Percentiles rank a stretch among this genome's conserved stretches.
These are phyloP conservation scores for Kandelia obovata DNA, from an alignment of 345 rosid genomes.

Conservation along the genomic window DNA sequence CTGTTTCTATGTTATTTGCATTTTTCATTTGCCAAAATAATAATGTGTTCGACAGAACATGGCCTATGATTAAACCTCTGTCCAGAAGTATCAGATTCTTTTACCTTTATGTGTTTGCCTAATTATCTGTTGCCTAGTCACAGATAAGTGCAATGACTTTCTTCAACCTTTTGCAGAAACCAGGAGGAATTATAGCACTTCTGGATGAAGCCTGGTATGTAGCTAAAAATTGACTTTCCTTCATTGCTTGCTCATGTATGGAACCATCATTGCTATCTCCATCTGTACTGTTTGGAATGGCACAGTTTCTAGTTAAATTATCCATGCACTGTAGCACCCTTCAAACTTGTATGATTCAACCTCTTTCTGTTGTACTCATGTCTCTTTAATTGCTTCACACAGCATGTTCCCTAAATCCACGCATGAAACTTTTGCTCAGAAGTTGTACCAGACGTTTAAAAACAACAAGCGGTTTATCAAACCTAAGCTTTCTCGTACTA, in stretches of 20 bases:
- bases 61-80: not conserved
- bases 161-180: constrained; percentile 65
- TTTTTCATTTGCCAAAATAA: constrained; percentile 4
- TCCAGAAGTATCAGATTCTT: not conserved
- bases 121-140: constrained; percentile 14
- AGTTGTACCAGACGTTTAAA: constrained; percentile 95
- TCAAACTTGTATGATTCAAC: constrained; percentile 8
- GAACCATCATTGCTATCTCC: not conserved
- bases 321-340: not conserved
- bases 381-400: constrained; percentile 32
- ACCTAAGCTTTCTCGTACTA: constrained; percentile 97
- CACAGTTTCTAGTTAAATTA: not conserved
- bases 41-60: constrained; percentile 6
- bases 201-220: constrained; percentile 97
- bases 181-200: constrained; percentile 97
- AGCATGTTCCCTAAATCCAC: constrained; percentile 99
- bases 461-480: constrained; percentile 90
- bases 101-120: not conserved
- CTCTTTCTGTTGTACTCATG: constrained; percentile 20
- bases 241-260: not conserved
- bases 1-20: constrained; percentile 11
- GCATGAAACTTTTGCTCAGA: constrained; percentile 98
- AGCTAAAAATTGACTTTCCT: constrained; percentile 21
- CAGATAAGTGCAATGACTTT: constrained; percentile 5
- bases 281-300: not conserved